These are phyloP conservation scores for Saccharomyces cerevisiae DNA, from an alignment of 805 yeast genomes.

Conservation along the genomic window DNA sequence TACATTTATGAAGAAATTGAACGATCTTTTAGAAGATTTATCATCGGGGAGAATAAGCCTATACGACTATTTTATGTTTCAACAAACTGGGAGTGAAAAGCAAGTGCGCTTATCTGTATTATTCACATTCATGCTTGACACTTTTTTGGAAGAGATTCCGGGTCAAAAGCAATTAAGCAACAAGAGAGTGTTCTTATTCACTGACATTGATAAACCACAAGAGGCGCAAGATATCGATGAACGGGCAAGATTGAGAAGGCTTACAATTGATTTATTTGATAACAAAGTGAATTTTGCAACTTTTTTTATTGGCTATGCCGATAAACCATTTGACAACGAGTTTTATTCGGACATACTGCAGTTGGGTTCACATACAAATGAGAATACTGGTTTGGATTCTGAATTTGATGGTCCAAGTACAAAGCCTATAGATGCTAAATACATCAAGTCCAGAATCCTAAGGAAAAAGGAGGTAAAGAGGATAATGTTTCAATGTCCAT, in stretches of 20 bases:
- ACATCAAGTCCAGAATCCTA: constrained; percentile 42
- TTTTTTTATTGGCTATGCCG: constrained; percentile 41
- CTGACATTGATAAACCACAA: constrained; percentile 67
- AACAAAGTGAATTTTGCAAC: constrained; percentile 51
- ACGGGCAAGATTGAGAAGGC: constrained; percentile 43
- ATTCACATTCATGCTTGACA: constrained; percentile 46
- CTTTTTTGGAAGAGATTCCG: constrained; percentile 37
- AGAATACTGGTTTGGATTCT: constrained; percentile 7
- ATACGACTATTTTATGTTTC: constrained; percentile 25
- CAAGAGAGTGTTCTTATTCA: constrained; percentile 59
- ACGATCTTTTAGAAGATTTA: constrained; percentile 43
- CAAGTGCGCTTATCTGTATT: constrained; percentile 34
- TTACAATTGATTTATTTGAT: constrained; percentile 49
- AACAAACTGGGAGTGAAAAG: constrained; percentile 15
- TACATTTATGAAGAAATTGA: constrained; percentile 47
- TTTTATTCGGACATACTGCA: constrained; percentile 48
- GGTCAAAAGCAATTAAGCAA: constrained; percentile 41
- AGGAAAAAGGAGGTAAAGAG: constrained; percentile 56
- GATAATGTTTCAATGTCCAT: constrained; percentile 51
- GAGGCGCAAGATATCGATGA: constrained; percentile 33
- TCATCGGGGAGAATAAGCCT: constrained; percentile 19
- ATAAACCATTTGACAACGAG: constrained; percentile 35
- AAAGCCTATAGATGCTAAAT: constrained; percentile 35
- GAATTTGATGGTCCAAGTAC: constrained; percentile 35
- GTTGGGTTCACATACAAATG: constrained; percentile 14